Percentiles rank a stretch among this genome's conserved stretches.
These are phyloP conservation scores for Wickerhamiella galacta DNA, from an alignment of 805 yeast genomes.

Conservation along the genomic window DNA sequence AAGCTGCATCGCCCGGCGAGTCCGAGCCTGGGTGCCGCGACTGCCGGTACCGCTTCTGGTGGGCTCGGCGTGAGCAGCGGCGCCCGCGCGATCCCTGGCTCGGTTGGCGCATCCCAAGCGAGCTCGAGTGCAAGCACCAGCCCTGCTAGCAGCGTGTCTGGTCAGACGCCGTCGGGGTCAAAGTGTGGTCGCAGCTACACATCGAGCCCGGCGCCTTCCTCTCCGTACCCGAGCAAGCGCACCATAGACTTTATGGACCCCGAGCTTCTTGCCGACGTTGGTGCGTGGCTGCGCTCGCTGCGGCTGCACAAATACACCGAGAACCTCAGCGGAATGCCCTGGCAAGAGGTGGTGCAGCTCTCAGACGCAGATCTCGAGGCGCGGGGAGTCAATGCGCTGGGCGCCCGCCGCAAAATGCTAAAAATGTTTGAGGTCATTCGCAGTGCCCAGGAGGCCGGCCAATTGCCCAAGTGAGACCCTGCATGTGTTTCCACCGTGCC, in stretches of 20 bases:
- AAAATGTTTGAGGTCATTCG: slow-evolving; percentile 81
- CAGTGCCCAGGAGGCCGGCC: slow-evolving; percentile 30
- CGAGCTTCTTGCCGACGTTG: slow-evolving; percentile 46
- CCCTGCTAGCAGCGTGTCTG: no score
- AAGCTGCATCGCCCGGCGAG: no score
- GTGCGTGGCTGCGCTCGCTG: slow-evolving; percentile 80
- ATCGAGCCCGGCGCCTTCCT: no score
- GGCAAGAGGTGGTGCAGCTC: slow-evolving; percentile 64
- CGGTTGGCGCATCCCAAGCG: no score
- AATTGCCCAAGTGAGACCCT: slow-evolving; percentile 6
- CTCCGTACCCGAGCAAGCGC: slow-evolving; percentile 29
- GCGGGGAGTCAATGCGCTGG: slow-evolving; percentile 82
- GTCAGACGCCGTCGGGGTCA: no score
- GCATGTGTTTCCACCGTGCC: not conserved
- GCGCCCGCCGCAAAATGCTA: slow-evolving; percentile 84
- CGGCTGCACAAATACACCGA: slow-evolving; percentile 90
- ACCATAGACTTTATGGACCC: slow-evolving; percentile 16
- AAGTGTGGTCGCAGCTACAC: no score
- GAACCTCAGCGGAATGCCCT: slow-evolving; percentile 51
- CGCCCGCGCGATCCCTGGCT: not conserved
- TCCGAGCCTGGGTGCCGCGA: no score
- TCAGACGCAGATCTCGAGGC: slow-evolving; percentile 52
- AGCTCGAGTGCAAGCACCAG: no score
- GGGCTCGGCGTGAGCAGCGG: not conserved
- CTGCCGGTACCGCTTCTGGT: not conserved